A percentile compares a stretch with the other conserved stretches of the same genome.
These are phyloP conservation scores for Panicum miliaceum DNA, from an alignment of 176 grass and related monocot species.

Conservation along the genomic window DNA sequence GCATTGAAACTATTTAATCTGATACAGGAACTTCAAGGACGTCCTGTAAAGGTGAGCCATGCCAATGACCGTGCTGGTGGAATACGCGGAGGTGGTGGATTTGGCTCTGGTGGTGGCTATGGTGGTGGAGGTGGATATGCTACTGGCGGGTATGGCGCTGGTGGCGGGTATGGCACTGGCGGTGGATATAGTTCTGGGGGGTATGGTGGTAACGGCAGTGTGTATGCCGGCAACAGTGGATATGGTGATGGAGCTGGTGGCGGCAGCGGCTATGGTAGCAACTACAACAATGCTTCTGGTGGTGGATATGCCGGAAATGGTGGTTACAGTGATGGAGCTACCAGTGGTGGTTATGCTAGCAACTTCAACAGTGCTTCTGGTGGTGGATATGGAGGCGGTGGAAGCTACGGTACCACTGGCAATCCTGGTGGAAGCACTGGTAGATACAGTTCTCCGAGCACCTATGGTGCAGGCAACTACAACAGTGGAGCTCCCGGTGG, in stretches of 20 bases:
- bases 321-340: slow-evolving; percentile 32
- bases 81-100: slow-evolving; percentile 42
- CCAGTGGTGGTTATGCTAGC: slow-evolving; percentile 24
- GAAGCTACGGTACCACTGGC: slow-evolving; percentile 1
- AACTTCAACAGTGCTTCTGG: neutral
- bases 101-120: slow-evolving; percentile 14
- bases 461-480: slow-evolving; percentile 11
- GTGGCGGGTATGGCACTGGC: neutral
- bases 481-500: neutral
- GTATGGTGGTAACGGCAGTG: neutral
- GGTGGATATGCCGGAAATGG: slow-evolving; percentile 36
- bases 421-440: slow-evolving; percentile 1
- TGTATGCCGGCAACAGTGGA: slow-evolving; percentile 8
- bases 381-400: neutral
- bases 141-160: neutral
- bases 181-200: slow-evolving; percentile 6
- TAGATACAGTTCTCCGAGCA: slow-evolving; percentile 12
- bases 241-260: slow-evolving; percentile 13
- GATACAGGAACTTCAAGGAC: slow-evolving; percentile 81
- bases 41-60: slow-evolving; percentile 66
- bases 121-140: slow-evolving; percentile 33
- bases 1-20: slow-evolving; percentile 32
- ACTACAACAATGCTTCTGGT: slow-evolving; percentile 7
- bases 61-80: slow-evolving; percentile 67
- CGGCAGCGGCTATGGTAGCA: slow-evolving; percentile 9